These are phyloP conservation scores for Hypoxylon cercidicola DNA, from an alignment of 495 filamentous ascomycete genomes.

Conservation along the genomic window DNA sequence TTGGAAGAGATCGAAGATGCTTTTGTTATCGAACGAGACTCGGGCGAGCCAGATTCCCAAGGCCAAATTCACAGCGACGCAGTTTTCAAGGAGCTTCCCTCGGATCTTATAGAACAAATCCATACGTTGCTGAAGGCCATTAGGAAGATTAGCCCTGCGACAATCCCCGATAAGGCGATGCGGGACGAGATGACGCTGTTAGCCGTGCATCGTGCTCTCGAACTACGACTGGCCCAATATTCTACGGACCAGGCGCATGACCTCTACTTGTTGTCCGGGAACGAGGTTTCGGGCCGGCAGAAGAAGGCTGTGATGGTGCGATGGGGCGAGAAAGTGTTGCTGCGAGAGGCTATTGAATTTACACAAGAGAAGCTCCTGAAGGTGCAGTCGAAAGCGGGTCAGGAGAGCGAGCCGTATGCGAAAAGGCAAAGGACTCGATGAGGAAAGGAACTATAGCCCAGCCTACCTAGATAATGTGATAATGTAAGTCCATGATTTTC, in stretches of 20 bases:
- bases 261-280: constrained; percentile 56
- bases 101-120: constrained; percentile 52
- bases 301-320: constrained; percentile 81
- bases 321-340: constrained; percentile 81
- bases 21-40: constrained; percentile 57
- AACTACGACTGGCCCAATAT: constrained; percentile 65
- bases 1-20: constrained; percentile 55
- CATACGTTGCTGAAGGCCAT: constrained; percentile 54
- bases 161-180: constrained; percentile 52
- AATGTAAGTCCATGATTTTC: constrained; percentile 14
- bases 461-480: too few relatives aligned
- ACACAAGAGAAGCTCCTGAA: constrained; percentile 43
- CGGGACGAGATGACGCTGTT: constrained; percentile 52
- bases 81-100: constrained; percentile 47
- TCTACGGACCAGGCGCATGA: constrained; percentile 72
- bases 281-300: constrained; percentile 51
- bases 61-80: constrained; percentile 45
- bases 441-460: constrained; percentile 6
- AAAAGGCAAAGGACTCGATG: constrained; percentile 54
- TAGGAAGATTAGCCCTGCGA: constrained; percentile 50
- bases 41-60: constrained; percentile 51
- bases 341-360: constrained; percentile 61
- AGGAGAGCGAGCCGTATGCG: constrained; percentile 48
- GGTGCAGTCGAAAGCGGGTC: constrained; percentile 44
- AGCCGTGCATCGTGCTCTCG: constrained; percentile 54